Percentiles rank a stretch among this genome's conserved stretches.
Conservation (phyloP, 371 early-diverging fungal genomes). For the Funneliformis caledonium region DNA sequence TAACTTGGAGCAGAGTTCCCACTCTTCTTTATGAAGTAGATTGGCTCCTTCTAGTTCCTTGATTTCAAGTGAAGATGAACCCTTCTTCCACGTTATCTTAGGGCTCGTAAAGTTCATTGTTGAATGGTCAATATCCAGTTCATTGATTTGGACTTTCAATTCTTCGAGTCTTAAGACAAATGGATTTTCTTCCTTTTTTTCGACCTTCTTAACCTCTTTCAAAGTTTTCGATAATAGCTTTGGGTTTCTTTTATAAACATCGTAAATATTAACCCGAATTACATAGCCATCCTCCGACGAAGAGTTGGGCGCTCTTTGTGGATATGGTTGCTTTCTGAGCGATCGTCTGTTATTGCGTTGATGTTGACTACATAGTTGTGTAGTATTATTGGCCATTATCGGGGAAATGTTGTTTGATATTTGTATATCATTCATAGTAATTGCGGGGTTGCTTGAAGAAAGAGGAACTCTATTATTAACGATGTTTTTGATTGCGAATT, state of each 20-base stretch:
- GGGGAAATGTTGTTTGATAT: not conserved
- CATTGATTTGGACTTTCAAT: not conserved
- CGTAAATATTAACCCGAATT: conserved; percentile 8
- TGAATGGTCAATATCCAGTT: not conserved
- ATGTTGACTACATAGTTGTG: not conserved
- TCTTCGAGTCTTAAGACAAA: not conserved
- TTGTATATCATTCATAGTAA: not conserved
- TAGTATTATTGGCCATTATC: not conserved
- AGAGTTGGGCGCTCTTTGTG: not conserved
- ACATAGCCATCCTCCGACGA: not conserved
- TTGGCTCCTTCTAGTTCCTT: not conserved
- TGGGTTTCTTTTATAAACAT: conserved; percentile 27
- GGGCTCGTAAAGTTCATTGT: conserved; percentile 15
- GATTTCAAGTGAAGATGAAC: conserved; percentile 1
- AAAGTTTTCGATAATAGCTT: conserved; percentile 2
- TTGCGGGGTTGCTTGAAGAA: not conserved
- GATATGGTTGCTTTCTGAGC: conserved; percentile 33
- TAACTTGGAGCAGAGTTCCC: conserved; percentile 9
- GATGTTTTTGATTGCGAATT: not conserved
- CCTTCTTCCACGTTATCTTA: conserved; percentile 27
- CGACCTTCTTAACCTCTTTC: not conserved
- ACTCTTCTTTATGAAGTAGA: conserved; percentile 22
- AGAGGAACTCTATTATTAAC: not conserved
- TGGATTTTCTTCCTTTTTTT: conserved; percentile 1
- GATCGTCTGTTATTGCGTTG: conserved; percentile 7